These are phyloP conservation scores for Poterioochromonas sp. DNA, from an alignment of 352 stramenopile genomes.

Conservation along the genomic window DNA sequence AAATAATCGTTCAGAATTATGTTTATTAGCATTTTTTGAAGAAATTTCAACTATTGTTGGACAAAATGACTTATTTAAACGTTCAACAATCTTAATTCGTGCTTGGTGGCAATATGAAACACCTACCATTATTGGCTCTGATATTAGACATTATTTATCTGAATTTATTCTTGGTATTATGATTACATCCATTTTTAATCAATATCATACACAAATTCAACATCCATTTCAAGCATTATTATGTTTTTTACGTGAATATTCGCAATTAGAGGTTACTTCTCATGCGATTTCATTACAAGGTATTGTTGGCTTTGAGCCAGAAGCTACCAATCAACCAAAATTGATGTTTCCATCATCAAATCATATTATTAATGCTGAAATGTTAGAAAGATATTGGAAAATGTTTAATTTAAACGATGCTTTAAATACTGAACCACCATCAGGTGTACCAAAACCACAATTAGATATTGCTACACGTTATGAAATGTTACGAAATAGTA, in stretches of 20 bases:
- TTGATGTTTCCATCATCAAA: neutral
- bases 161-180: neutral
- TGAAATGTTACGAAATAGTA: neutral
- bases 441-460: neutral
- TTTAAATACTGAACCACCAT: neutral
- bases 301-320: constrained; percentile 25
- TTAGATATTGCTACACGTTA: neutral
- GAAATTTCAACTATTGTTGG: neutral
- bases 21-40: constrained; percentile 3
- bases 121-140: neutral
- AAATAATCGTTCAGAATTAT: neutral
- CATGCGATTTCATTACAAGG: constrained; percentile 64
- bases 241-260: constrained; percentile 63
- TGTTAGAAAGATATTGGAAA: neutral
- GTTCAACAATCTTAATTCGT: constrained; percentile 21
- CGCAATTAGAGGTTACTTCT: constrained; percentile 58
- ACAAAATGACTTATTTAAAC: neutral
- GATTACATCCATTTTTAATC: constrained; percentile 12
- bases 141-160: neutral
- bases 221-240: constrained; percentile 60
- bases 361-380: neutral
- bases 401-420: constrained; percentile 1
- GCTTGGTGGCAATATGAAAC: neutral
- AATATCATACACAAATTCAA: constrained; percentile 42
- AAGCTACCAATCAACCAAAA: neutral